Percentiles rank a stretch among this genome's conserved stretches.
phyloP scores from a whole-genome alignment of 768 basidiomycete species.

The Amanita pallidorosea region DNA sequence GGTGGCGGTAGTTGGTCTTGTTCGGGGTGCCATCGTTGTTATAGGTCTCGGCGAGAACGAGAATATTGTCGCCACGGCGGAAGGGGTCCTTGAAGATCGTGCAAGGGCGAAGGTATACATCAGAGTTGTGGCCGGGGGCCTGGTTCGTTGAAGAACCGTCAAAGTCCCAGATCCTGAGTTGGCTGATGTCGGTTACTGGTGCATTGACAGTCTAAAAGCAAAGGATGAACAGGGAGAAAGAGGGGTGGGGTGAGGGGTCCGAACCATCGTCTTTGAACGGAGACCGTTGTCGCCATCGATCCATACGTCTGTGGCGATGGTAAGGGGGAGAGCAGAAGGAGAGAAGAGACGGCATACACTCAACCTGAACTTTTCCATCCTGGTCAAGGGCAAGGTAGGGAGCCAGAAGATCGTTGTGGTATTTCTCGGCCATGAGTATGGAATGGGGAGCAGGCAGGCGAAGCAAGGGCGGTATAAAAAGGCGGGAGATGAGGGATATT shows the following conservation, averaged over 20 bases:
- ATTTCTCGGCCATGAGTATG: slow-evolving; percentile 25
- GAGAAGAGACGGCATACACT: slow-evolving; percentile 44
- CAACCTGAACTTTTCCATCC: slow-evolving; percentile 89
- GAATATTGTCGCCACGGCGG: slow-evolving; percentile 96
- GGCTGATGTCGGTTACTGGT: slow-evolving; percentile 77
- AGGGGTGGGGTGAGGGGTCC: slow-evolving; percentile 14
- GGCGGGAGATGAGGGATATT: slow-evolving; percentile 18
- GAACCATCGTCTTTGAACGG: slow-evolving; percentile 91
- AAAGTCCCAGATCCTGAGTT: slow-evolving; percentile 98
- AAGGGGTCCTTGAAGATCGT: slow-evolving; percentile 99
- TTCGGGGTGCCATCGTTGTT: slow-evolving; percentile 99
- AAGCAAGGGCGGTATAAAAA: slow-evolving; percentile 11
- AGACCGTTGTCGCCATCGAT: slow-evolving; percentile 92
- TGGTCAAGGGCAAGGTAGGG: slow-evolving; percentile 86
- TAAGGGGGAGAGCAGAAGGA: slow-evolving; percentile 10
- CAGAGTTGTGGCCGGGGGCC: slow-evolving; percentile 91
- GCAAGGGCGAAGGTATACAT: slow-evolving; percentile 95
- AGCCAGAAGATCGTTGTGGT: slow-evolving; percentile 78
- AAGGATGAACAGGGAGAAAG: slow-evolving; percentile 1
- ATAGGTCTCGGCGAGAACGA: slow-evolving; percentile 95
- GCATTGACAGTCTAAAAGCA: slow-evolving; percentile 67
- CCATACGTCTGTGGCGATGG: slow-evolving; percentile 73
- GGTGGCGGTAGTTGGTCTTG: slow-evolving; percentile 90
- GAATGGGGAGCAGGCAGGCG: slow-evolving; percentile 10
- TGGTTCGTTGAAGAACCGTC: slow-evolving; percentile 98